These are phyloP conservation scores for Verbascum thapsus DNA, from an alignment of 257 asterid species.

Conservation along the genomic window DNA sequence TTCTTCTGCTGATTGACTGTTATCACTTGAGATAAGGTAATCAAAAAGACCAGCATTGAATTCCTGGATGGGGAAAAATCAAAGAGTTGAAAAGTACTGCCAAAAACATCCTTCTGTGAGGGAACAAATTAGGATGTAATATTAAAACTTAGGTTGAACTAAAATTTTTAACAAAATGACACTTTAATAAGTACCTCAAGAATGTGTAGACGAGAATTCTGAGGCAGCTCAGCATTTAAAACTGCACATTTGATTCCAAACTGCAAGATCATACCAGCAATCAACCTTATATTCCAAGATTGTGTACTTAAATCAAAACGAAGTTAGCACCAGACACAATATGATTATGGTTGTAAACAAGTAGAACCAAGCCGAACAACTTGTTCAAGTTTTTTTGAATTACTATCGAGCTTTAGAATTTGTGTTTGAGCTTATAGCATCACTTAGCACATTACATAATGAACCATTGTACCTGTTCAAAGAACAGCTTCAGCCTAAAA, in stretches of 20 bases:
- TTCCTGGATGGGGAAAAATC: conserved; percentile 48
- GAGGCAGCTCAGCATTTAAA: conserved; percentile 94
- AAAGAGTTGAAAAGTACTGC: conserved; percentile 20
- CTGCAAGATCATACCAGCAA: conserved; percentile 47
- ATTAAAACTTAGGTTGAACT: conserved; percentile 18
- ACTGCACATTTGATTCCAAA: conserved; percentile 92
- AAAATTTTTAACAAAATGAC: conserved; percentile 17
- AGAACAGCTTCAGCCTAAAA: conserved; percentile 82
- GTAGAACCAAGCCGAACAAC: no score
- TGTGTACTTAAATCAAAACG: neutral
- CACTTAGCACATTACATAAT: neutral
- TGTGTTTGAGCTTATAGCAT: neutral
- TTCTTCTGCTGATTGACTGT: conserved; percentile 51
- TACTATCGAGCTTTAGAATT: no score
- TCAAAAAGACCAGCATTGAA: conserved; percentile 96
- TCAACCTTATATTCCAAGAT: conserved; percentile 25
- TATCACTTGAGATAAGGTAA: conserved; percentile 88
- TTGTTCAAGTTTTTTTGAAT: neutral
- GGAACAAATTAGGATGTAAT: neutral
- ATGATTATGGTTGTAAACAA: no score
- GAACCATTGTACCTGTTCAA: conserved; percentile 74
- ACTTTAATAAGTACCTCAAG: conserved; percentile 61
- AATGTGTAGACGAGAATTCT: conserved; percentile 93
- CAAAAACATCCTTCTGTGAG: conserved; percentile 6
- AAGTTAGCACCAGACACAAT: neutral